Conservation (phyloP, 1,139 yeast genomes). For the Trichomonascaceae sp. region DNA sequence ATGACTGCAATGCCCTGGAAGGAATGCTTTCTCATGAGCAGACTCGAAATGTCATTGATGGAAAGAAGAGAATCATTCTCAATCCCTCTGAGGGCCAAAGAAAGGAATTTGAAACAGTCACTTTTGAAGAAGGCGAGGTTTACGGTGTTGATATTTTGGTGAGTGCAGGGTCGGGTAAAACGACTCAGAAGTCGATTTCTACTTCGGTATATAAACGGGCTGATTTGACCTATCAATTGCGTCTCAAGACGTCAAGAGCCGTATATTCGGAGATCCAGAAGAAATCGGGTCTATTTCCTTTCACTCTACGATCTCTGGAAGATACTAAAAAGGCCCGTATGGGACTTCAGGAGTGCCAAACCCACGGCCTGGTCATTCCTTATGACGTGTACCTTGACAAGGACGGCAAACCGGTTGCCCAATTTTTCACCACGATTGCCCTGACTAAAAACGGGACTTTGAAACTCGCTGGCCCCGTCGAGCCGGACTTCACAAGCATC, state of each 20-base stretch:
- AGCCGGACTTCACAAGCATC: slow-evolving; percentile 46
- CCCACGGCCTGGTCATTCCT: slow-evolving; percentile 62
- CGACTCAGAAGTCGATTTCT: slow-evolving; percentile 51
- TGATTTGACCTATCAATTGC: slow-evolving; percentile 61
- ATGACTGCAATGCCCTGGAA: slow-evolving; percentile 59
- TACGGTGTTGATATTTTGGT: slow-evolving; percentile 71
- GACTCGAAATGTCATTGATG: slow-evolving; percentile 62
- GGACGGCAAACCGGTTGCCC: slow-evolving; percentile 64
- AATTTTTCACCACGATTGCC: slow-evolving; percentile 72
- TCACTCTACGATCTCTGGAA: slow-evolving; percentile 58
- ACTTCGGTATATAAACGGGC: slow-evolving; percentile 72
- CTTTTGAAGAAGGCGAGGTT: slow-evolving; percentile 72
- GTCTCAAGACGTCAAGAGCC: slow-evolving; percentile 66
- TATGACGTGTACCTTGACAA: slow-evolving; percentile 67
- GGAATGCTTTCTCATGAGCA: slow-evolving; percentile 77
- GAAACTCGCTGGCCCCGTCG: slow-evolving; percentile 53
- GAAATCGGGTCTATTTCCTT: slow-evolving; percentile 66
- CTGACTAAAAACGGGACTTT: slow-evolving; percentile 68
- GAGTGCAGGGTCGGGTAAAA: slow-evolving; percentile 66
- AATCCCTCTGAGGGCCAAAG: slow-evolving; percentile 70
- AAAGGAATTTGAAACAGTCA: slow-evolving; percentile 55
- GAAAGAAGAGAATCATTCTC: slow-evolving; percentile 69
- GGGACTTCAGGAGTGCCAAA: slow-evolving; percentile 69
- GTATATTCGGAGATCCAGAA: slow-evolving; percentile 62
- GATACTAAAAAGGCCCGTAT: slow-evolving; percentile 70